Evolutionary conservation across 2,329 filamentous ascomycete species (phyloP).

Genomic region (Berkeleyomyces basicola): DNA sequence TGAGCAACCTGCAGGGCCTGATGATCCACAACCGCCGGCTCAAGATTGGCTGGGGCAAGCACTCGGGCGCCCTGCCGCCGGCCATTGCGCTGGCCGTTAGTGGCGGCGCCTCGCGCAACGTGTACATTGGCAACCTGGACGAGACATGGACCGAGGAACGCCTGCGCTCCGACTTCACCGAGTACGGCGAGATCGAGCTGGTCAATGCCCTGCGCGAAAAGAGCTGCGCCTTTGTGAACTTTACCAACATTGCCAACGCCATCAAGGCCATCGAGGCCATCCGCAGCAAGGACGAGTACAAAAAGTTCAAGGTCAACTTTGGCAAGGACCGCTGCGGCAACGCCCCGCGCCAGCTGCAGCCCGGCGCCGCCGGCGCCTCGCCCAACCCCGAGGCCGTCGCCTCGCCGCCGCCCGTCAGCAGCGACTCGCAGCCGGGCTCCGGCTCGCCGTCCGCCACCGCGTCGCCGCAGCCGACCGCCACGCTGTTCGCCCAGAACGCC

Average conservation of each 20-base stretch:
- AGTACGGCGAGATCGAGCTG: conserved; percentile 94
- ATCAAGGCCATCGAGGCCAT: conserved; percentile 98
- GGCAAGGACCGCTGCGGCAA: conserved; percentile 98
- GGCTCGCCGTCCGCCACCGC: conserved; percentile 36
- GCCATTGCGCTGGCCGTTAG: conserved; percentile 93
- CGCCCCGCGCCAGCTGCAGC: conserved; percentile 71
- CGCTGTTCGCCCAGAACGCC: conserved; percentile 64
- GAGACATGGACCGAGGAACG: conserved; percentile 96
- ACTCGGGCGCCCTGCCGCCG: conserved; percentile 87
- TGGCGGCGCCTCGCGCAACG: conserved; percentile 92
- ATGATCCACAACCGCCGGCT: conserved; percentile 98
- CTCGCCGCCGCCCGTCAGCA: conserved; percentile 37
- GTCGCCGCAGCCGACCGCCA: conserved; percentile 48
- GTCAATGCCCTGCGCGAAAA: conserved; percentile 95
- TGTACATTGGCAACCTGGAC: conserved; percentile 94
- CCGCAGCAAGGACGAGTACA: conserved; percentile 88
- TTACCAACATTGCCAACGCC: conserved; percentile 98
- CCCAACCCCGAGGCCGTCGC: conserved; percentile 45
- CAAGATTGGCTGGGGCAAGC: conserved; percentile 99
- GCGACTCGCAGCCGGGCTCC: conserved; percentile 24
- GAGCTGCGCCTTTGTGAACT: conserved; percentile 98
- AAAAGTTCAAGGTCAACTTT: conserved; percentile 98
- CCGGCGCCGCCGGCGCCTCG: conserved; percentile 37
- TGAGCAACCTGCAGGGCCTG: conserved; percentile 91
- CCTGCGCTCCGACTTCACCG: conserved; percentile 86